These are phyloP conservation scores for Candida endomychidarum DNA, from an alignment of 805 yeast species.

Conservation along the genomic window DNA sequence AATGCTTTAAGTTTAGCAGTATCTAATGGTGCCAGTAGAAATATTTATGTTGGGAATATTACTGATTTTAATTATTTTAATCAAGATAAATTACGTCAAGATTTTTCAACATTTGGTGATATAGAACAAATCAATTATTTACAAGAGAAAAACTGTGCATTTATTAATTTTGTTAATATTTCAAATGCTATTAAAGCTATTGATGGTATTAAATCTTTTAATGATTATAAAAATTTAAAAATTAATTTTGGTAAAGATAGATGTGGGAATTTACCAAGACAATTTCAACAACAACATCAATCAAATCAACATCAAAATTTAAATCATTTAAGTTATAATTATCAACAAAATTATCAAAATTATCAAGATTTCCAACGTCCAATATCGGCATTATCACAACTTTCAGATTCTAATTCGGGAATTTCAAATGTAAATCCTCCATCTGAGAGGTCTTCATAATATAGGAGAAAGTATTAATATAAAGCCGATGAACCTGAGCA, in stretches of 20 bases:
- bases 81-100: slow-evolving; percentile 62
- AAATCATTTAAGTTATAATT: no score
- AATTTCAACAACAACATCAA: slow-evolving; percentile 44
- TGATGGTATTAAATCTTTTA: slow-evolving; percentile 80
- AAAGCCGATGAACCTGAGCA: no score
- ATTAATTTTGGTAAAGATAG: slow-evolving; percentile 93
- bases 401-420: slow-evolving; percentile 7
- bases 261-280: slow-evolving; percentile 92
- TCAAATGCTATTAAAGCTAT: slow-evolving; percentile 90
- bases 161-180: slow-evolving; percentile 87
- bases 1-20: slow-evolving; percentile 87
- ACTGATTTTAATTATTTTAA: slow-evolving; percentile 49
- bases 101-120: slow-evolving; percentile 84
- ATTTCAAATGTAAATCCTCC: slow-evolving; percentile 7
- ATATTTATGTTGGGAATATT: slow-evolving; percentile 81
- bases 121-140: slow-evolving; percentile 92
- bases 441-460: slow-evolving; percentile 4
- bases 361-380: slow-evolving; percentile 1
- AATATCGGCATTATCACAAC: slow-evolving; percentile 4
- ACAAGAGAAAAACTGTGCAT: slow-evolving; percentile 82
- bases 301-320: slow-evolving; percentile 1
- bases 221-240: slow-evolving; percentile 62
- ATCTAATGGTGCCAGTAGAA: slow-evolving; percentile 90
- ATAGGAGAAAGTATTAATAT: slow-evolving; percentile 1
- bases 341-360: slow-evolving; percentile 1